These are phyloP conservation scores for Huntiella abstrusa DNA, from an alignment of 2,329 filamentous ascomycete species.

Conservation along the genomic window DNA sequence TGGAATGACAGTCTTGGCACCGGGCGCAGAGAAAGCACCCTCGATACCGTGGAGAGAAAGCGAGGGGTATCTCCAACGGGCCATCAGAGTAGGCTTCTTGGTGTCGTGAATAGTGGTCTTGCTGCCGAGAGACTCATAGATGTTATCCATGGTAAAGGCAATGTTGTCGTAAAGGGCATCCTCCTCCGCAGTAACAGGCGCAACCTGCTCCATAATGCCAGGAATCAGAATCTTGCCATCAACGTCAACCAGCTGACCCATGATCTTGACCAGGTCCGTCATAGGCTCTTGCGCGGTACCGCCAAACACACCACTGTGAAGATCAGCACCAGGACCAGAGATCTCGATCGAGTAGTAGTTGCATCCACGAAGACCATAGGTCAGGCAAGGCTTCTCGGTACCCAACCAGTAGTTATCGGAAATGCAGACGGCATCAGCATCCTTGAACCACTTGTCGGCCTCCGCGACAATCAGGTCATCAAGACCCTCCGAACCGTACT, in stretches of 20 bases:
- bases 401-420: conserved; percentile 99
- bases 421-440: conserved; percentile 91
- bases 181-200: conserved; percentile 71
- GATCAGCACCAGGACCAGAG: conserved; percentile 75
- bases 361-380: conserved; percentile 89
- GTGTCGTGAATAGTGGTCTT: conserved; percentile 70
- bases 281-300: conserved; percentile 95
- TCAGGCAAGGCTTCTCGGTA: conserved; percentile 94
- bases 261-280: conserved; percentile 76
- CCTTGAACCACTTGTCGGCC: conserved; percentile 85
- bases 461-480: conserved; percentile 88
- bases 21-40: conserved; percentile 80
- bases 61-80: conserved; percentile 85
- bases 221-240: conserved; percentile 85
- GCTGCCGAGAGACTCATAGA: conserved; percentile 81
- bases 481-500: conserved; percentile 90
- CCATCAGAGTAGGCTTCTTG: conserved; percentile 89
- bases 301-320: conserved; percentile 94
- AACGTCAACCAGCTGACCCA: conserved; percentile 71
- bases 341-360: conserved; percentile 94
- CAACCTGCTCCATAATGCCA: conserved; percentile 87
- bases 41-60: conserved; percentile 89
- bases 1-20: conserved; percentile 95
- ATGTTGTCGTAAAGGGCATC: conserved; percentile 75
- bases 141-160: conserved; percentile 87